Evolutionary conservation across 306 rosid species (phyloP).

Genomic region (Lathyrus tuberosus): DNA sequence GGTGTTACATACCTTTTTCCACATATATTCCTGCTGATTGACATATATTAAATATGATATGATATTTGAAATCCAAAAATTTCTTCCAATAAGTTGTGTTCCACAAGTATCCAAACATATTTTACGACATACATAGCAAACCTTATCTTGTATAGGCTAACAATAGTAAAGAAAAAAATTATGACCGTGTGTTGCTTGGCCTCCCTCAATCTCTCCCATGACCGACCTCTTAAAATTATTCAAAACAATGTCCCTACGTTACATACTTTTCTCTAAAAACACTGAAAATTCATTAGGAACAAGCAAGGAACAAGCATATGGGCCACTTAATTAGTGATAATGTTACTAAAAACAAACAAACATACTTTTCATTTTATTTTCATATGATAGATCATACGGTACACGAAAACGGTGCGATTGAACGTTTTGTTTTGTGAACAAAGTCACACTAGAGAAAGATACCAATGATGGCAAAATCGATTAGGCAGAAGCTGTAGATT

Average conservation of each 20-base stretch:
- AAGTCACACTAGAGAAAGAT: neutral
- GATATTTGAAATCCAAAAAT: too few relatives aligned
- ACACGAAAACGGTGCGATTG: neutral
- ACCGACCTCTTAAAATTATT: neutral
- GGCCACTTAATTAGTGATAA: neutral
- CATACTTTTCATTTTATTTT: neutral
- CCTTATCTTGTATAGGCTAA: too few relatives aligned
- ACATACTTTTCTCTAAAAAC: neutral
- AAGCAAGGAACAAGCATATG: neutral
- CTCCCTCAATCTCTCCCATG: neutral
- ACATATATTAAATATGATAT: too few relatives aligned
- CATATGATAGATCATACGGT: neutral
- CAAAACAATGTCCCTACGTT: neutral
- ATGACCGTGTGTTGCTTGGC: neutral
- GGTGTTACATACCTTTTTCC: too few relatives aligned
- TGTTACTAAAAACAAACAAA: neutral
- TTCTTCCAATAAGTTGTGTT: too few relatives aligned
- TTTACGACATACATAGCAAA: too few relatives aligned
- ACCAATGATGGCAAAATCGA: constrained; percentile 14
- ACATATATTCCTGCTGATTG: too few relatives aligned
- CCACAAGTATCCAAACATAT: too few relatives aligned
- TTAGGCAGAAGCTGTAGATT: constrained; percentile 4
- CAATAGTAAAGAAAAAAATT: too few relatives aligned
- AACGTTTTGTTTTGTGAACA: neutral
- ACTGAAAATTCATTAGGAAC: neutral